Evolutionary conservation across 176 grass and related monocot genomes (phyloP), one percentile per base, ranked within the genome.

Genomic region (Carex myosuroides): DNA sequence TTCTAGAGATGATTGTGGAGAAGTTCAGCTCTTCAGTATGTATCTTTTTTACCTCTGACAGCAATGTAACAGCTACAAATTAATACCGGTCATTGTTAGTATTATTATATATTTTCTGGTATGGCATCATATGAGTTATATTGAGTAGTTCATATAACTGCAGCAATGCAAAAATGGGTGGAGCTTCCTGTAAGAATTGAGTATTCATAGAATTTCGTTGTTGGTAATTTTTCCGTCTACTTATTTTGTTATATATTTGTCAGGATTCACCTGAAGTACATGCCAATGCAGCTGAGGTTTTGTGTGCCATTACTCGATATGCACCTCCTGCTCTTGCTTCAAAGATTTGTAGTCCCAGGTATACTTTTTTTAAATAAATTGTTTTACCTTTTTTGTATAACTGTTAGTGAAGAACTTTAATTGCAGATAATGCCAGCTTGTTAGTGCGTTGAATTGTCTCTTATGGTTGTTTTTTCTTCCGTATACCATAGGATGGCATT

Each of bases 1-100:
- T 95, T 84, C 96, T 98, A 79, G 96, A 98, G 88, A 93, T 98
- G 92, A 95, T 98, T 83, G 89, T 93, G 75, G 93, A 95, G 84
- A 98, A 98, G 76, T 98, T 98, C 57, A 89, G 93, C 82, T 93
- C 87, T 76, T 98, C 96, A 13, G 96, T 98, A 95, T 82, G 92
- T 88, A 79, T 81, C 66, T 84, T 85, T 20, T 29, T 41, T 11
- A 12, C 22, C 46, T 54, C 46, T 75, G 44, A 62, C 46, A 75
- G 71, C 70, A 74, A 52, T 24, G 4, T 18, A 20, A 53, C 12
- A 26, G 46, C 71, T 54, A 46, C 46, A 54, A 71, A 76, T 29
- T 76, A 76, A 76, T 76, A 76, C 5, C 6, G 2, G 71, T 16
- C 42, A 54, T 78, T 13, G 76, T 79, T 84, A 7, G 62, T 82